A percentile compares a stretch with the other conserved stretches of the same genome.
These are phyloP conservation scores for Penicillium sp. DNA, from an alignment of 2,329 filamentous ascomycete species.

Conservation along the genomic window DNA sequence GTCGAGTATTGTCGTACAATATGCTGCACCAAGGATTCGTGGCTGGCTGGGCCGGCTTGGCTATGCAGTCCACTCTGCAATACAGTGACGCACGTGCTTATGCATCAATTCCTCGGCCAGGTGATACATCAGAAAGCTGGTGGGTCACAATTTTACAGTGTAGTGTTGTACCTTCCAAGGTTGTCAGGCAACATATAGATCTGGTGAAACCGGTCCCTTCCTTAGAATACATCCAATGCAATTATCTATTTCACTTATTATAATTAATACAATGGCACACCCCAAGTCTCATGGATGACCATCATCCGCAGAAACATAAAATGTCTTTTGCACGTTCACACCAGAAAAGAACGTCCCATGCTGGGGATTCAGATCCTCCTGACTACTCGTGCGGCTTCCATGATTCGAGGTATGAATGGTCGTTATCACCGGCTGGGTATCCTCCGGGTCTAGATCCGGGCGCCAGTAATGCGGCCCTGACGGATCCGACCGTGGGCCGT, in stretches of 20 bases:
- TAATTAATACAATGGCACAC: neutral
- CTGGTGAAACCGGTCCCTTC: neutral
- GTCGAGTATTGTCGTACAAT: neutral
- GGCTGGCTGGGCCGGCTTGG: neutral
- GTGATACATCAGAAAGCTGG: neutral
- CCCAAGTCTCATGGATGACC: neutral
- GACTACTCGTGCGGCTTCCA: conserved; percentile 29
- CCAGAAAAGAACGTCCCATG: conserved; percentile 21
- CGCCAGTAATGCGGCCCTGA: conserved; percentile 29
- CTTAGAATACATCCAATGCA: neutral
- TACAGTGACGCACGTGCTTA: neutral
- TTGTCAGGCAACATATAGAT: no score
- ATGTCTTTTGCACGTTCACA: conserved; percentile 35
- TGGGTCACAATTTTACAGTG: neutral
- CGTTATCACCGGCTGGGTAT: conserved; percentile 25
- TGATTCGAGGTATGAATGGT: conserved; percentile 26
- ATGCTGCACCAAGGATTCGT: neutral
- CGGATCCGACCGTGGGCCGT: conserved; percentile 14
- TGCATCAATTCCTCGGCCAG: neutral
- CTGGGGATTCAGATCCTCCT: conserved; percentile 31
- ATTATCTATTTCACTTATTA: neutral
- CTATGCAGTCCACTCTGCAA: neutral
- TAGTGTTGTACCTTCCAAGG: no score
- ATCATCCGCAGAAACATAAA: conserved; percentile 28
- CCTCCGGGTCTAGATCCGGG: conserved; percentile 27